Evolutionary conservation across 1,284 basidiomycete species (phyloP), one percentile per base, ranked within the genome.

Genomic region (Ceratobasidium sp.): DNA sequence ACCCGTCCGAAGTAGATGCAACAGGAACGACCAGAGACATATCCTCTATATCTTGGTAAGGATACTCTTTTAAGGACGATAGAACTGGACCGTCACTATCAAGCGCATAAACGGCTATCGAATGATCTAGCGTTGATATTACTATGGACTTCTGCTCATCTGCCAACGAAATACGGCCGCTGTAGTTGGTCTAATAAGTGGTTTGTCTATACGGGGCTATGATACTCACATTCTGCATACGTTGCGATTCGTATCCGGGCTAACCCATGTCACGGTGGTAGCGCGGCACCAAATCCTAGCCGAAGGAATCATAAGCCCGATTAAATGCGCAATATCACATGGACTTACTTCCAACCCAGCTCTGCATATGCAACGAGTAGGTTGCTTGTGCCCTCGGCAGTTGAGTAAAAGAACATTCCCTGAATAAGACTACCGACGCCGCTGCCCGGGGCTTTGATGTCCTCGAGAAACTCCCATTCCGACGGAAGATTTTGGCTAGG

Each of bases 201-300:
- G 9, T 12, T 9, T 17, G 46, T 17, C 46, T 48, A 33, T 33
- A 33, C 4, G 33, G 46, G 17, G 46, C 9, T 3, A 48, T 48
- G 10, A 10, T n/a, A 57, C 54, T 57, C 54, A 57, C 54, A 57
- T n/a, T n/a, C 54, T n/a, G 28, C 54, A 57, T 10, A 57, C 54
- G 12, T 57, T 57, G 28, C n/a, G 12, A 28, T 57, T 57, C 10
- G 54, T 10, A 17, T n/a, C n/a, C n/a, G 54, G n/a, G n/a, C 28
- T 28, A n/a, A 28, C n/a, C 10, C 54, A n/a, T 57, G 12, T 57
- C 28, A 57, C 54, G 9, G n/a, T n/a, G n/a, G 54, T 2, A 9
- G n/a, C 28, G 10, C n/a, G 15, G 54, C n/a, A 2, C 46, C 46
- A 57, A 28, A 48, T 17, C 2, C 46, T 48, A 7, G 46, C 17